These are phyloP conservation scores for Magnolia kwangsiensis DNA, from an alignment of 164 flowering plant genomes.

Conservation along the genomic window DNA sequence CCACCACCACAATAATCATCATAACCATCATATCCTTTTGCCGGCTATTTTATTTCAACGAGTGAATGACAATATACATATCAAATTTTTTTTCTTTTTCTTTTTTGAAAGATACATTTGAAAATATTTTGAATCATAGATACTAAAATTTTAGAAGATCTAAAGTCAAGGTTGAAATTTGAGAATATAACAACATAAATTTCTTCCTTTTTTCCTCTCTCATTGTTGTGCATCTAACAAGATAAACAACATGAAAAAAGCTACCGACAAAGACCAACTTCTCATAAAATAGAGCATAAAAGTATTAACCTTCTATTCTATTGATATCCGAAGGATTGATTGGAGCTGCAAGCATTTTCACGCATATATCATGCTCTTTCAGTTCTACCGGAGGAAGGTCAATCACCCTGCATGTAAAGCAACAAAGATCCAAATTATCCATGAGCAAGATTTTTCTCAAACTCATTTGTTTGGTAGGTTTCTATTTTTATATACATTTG, in stretches of 20 bases:
- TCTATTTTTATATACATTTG: too few relatives aligned
- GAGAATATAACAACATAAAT: neutral
- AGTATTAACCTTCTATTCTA: slow-evolving; percentile 66
- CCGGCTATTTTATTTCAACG: too few relatives aligned
- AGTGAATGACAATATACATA: too few relatives aligned
- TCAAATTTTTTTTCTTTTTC: too few relatives aligned
- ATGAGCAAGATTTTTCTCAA: neutral
- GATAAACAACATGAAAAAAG: neutral
- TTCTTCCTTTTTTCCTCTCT: neutral
- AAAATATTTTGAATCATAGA: too few relatives aligned
- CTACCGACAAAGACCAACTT: neutral
- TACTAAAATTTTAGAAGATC: neutral
- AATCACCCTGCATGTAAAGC: slow-evolving; percentile 43
- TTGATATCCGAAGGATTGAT: slow-evolving; percentile 96
- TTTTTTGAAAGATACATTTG: too few relatives aligned
- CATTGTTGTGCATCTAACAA: neutral
- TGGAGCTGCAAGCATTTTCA: slow-evolving; percentile 92
- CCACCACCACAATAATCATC: too few relatives aligned
- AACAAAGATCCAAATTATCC: slow-evolving; percentile 2
- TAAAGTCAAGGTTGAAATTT: neutral
- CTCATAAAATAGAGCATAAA: neutral
- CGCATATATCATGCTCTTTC: slow-evolving; percentile 77
- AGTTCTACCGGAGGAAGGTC: slow-evolving; percentile 71
- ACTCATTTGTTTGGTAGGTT: neutral
- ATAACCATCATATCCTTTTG: too few relatives aligned